phyloP scores from a whole-genome alignment of 1,139 yeast genomes.

The Saccharomyces uvarum region DNA sequence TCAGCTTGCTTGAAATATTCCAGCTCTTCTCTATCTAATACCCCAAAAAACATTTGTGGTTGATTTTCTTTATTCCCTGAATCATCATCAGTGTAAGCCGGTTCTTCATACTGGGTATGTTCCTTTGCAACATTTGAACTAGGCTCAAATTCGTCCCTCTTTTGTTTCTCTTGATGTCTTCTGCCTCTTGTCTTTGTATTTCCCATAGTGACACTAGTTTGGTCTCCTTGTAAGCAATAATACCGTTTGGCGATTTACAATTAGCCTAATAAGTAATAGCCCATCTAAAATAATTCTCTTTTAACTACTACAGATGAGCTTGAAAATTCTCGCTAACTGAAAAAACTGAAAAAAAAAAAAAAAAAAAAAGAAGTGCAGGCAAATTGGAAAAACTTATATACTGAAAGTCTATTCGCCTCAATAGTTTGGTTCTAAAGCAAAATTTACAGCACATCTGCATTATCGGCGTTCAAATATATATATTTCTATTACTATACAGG shows the following conservation, averaged over 20 bases:
- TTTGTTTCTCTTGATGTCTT: conserved; percentile 45
- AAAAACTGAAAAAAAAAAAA: not conserved
- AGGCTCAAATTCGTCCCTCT: conserved; percentile 25
- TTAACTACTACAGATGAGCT: not conserved
- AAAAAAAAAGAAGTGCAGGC: not conserved
- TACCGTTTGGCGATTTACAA: not conserved
- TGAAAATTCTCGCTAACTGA: not conserved
- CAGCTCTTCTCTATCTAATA: conserved; percentile 73
- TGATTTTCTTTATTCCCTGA: conserved; percentile 3
- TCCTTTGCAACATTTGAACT: conserved; percentile 6
- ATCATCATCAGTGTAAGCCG: conserved; percentile 1
- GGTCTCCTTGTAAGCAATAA: not conserved
- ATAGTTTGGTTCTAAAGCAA: not conserved
- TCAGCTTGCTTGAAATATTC: conserved; percentile 93
- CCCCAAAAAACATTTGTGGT: conserved; percentile 64
- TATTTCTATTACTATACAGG: not conserved
- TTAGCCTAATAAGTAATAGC: not conserved
- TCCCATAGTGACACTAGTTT: not conserved
- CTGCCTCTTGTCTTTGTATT: conserved; percentile 57
- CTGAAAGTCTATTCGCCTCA: not conserved
- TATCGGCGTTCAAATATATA: not conserved
- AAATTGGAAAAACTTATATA: not conserved
- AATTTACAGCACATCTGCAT: not conserved
- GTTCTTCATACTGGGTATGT: conserved; percentile 5
- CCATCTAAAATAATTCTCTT: not conserved